phyloP scores from a whole-genome alignment of 352 stramenopile genomes.

The Thalassiosira mediterranea region DNA sequence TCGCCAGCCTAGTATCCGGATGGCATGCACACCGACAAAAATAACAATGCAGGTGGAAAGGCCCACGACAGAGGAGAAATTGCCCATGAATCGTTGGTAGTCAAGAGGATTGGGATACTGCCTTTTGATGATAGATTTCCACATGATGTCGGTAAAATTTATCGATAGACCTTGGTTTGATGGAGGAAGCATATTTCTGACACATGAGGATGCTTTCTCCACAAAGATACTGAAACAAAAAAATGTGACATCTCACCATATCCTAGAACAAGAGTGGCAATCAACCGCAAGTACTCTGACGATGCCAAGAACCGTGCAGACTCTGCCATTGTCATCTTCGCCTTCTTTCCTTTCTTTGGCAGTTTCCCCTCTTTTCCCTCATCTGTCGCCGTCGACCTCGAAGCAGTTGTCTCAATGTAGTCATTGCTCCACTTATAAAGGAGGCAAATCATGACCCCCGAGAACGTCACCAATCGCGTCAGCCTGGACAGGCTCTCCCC shows the following conservation, averaged over 20 bases:
- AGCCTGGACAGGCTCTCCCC: slow-evolving; percentile 69
- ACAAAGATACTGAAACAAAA: too few relatives aligned
- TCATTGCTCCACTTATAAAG: slow-evolving; percentile 73
- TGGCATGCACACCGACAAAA: slow-evolving; percentile 85
- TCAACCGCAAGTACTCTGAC: slow-evolving; percentile 84
- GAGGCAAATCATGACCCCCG: slow-evolving; percentile 80
- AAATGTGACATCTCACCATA: slow-evolving; percentile 78
- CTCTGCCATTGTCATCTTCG: slow-evolving; percentile 81
- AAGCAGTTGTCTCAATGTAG: slow-evolving; percentile 63
- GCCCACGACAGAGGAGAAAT: slow-evolving; percentile 84
- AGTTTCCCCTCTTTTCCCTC: neutral
- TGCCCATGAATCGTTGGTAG: slow-evolving; percentile 88
- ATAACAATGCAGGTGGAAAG: slow-evolving; percentile 85
- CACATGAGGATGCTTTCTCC: too few relatives aligned
- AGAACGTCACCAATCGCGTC: slow-evolving; percentile 69
- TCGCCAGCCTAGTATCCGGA: slow-evolving; percentile 84
- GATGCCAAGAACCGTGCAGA: slow-evolving; percentile 80
- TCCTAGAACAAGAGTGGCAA: slow-evolving; percentile 83
- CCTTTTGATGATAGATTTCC: slow-evolving; percentile 87
- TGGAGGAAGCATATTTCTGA: too few relatives aligned
- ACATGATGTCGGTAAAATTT: slow-evolving; percentile 89
- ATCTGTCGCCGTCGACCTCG: neutral
- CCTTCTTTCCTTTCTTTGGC: slow-evolving; percentile 72
- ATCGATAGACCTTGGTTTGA: slow-evolving; percentile 85
- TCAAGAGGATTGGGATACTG: slow-evolving; percentile 86